Conservation (phyloP, 2,329 filamentous ascomycete genomes). For the Pestalotiopsis sp. region DNA sequence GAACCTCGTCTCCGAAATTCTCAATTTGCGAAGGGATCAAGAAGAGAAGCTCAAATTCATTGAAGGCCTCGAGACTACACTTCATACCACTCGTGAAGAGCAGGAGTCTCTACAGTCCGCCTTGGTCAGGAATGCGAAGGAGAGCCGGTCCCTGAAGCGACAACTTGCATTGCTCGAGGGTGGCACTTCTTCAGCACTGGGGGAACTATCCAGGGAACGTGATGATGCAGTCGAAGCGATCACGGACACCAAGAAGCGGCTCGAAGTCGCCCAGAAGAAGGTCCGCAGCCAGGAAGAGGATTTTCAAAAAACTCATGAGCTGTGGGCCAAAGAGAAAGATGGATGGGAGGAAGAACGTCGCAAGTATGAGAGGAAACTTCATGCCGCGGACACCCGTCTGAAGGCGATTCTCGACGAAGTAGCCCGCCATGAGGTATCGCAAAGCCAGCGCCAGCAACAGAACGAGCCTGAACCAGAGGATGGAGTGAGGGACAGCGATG, state of each 20-base stretch:
- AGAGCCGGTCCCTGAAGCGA: conserved; percentile 78
- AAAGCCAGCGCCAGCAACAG: conserved; percentile 38
- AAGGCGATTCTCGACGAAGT: conserved; percentile 87
- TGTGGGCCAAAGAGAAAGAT: conserved; percentile 85
- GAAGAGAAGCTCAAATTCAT: conserved; percentile 89
- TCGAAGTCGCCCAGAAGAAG: conserved; percentile 79
- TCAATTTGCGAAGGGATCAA: conserved; percentile 82
- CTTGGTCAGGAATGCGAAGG: conserved; percentile 67
- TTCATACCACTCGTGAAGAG: conserved; percentile 73
- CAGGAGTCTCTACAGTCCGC: conserved; percentile 70
- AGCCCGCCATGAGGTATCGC: conserved; percentile 64
- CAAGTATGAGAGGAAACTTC: conserved; percentile 79
- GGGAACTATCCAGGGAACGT: conserved; percentile 81
- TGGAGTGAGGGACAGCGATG: conserved; percentile 66
- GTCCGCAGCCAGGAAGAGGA: conserved; percentile 81
- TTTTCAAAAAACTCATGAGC: conserved; percentile 71
- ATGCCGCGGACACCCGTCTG: conserved; percentile 85
- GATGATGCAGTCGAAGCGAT: conserved; percentile 78
- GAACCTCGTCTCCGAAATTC: conserved; percentile 90
- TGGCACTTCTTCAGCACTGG: conserved; percentile 81
- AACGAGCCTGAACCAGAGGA: conserved; percentile 65
- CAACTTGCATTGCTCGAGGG: conserved; percentile 87
- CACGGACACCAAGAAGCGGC: conserved; percentile 71
- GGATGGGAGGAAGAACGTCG: conserved; percentile 83
- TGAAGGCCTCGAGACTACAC: conserved; percentile 75